Evolutionary conservation across 371 early-diverging fungal genomes (phyloP).

Genomic region (Smittium culicis): DNA sequence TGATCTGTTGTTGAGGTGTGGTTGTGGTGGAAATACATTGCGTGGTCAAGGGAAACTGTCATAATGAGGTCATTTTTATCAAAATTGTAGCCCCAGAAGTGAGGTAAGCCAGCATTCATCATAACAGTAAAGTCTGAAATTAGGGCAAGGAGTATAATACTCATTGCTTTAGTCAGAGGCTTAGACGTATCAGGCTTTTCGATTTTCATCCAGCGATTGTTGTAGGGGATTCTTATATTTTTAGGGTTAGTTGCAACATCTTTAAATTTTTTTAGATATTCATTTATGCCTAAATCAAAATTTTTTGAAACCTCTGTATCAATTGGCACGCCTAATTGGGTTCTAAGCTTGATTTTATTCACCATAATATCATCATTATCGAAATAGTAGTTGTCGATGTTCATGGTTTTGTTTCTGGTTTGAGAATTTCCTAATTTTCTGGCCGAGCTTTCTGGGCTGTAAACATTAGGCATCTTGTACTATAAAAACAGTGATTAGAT

Average conservation of each 20-base stretch:
- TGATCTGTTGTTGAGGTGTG: slow-evolving; percentile 82
- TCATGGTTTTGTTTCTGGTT: background rate
- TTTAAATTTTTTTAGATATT: background rate
- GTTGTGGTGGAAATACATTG: slow-evolving; percentile 83
- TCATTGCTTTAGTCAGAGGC: background rate
- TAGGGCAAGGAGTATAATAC: background rate
- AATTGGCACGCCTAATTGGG: background rate
- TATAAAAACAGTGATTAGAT: background rate
- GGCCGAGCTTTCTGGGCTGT: background rate
- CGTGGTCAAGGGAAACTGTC: slow-evolving; percentile 67
- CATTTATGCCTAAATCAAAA: background rate
- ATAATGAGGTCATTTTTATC: background rate
- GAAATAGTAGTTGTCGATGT: background rate
- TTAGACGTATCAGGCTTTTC: background rate
- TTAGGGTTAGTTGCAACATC: background rate
- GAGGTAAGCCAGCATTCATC: background rate
- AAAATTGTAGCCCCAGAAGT: slow-evolving; percentile 5
- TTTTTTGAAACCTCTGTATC: background rate
- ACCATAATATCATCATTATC: background rate
- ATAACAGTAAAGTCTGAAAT: background rate
- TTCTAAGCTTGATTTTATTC: background rate
- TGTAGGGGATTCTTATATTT: background rate
- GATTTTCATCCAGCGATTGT: background rate
- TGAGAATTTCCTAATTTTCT: background rate
- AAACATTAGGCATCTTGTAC: background rate